Percentiles rank a stretch among this genome's conserved stretches.
Evolutionary conservation across 78 protist genomes (phyloP).

Genomic region (Pigoraptor vietnamica): DNA sequence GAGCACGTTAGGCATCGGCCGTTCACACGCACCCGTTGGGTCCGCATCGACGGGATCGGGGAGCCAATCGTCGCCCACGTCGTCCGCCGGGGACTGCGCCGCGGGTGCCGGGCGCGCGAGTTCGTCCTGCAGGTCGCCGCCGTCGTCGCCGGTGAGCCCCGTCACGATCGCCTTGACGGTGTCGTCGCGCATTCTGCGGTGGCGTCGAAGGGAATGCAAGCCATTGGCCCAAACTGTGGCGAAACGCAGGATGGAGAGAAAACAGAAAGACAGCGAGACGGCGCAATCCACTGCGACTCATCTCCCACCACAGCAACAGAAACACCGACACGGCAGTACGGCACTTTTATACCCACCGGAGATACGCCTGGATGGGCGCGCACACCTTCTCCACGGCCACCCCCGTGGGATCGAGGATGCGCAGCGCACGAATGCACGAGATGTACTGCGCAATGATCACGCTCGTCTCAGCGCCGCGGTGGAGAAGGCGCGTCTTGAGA

Average conservation of each 20-base stretch:
- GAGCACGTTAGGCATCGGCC: too few species aligned
- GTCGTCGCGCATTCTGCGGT: slow-evolving; percentile 38
- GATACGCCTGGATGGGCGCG: slow-evolving; percentile 44
- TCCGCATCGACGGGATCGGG: not conserved
- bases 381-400: slow-evolving; percentile 31
- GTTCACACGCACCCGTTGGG: too few species aligned
- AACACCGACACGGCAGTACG: too few species aligned
- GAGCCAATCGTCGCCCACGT: not conserved
- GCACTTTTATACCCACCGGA: not conserved
- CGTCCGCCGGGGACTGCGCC: not conserved
- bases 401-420: slow-evolving; percentile 55
- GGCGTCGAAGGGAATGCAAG: too few species aligned
- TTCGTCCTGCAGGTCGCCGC: not conserved
- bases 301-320: too few species aligned
- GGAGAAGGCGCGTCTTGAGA: slow-evolving; percentile 46
- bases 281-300: too few species aligned
- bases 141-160: slow-evolving; percentile 24
- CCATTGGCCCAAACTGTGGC: too few species aligned
- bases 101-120: not conserved
- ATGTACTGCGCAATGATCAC: slow-evolving; percentile 53
- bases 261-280: too few species aligned
- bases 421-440: slow-evolving; percentile 42
- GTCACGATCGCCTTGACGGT: slow-evolving; percentile 52
- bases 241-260: too few species aligned
- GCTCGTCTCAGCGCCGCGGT: slow-evolving; percentile 71